Evolutionary conservation across 139 green algal species (phyloP), one percentile per base, ranked within the genome.

Genomic region (Chlorella sorokiniana): DNA sequence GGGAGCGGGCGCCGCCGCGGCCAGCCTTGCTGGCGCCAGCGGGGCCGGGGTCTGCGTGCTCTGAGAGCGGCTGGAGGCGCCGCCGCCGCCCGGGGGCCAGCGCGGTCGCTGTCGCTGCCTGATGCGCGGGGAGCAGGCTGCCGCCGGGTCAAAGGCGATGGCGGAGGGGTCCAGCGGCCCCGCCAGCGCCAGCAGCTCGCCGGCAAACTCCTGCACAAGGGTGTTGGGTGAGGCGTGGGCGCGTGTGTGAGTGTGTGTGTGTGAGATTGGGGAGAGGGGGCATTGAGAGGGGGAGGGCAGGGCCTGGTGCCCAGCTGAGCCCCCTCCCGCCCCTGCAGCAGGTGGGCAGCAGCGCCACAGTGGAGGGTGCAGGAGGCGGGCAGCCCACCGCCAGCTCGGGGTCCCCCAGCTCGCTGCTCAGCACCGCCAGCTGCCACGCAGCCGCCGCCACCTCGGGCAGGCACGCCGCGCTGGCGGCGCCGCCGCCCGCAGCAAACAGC

Each of bases 151-250:
- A 73, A 91, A 92, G 5, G 86, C 87, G 2, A 92, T 86, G 40
- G 81, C 67, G 3, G 80, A 68, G 41, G 88, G 78, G 35, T 86
- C 69, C 44, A 91, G 82, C 0, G 90, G 89, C 1, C 90, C 90
- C 29, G 85, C 61, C 4, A 87, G 23, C 4, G 90, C 90, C 48
- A 93, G 78, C 65, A 93, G 86, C 77, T 91, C 79, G 3, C 79
- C 88, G 37, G 83, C 64, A 70, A 87, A 87, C n/a, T 61, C 33
- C 69, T 84, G 79, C 63, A 69, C 11, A 4, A 31, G 64, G 35
- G 5, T 44, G 33, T 44, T 33, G 69, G 65, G 31, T 6, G 51
- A 3, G 35, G 65, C 6, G 6, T 25, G 35, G 22, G 65, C 38
- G n/a, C 63, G 18, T 41, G 27, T 41, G 18, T 29, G 22, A 44